A percentile compares a stretch with the other conserved stretches of the same genome.
These are phyloP conservation scores for Brassica carinata DNA, from an alignment of 345 rosid species.

Conservation along the genomic window DNA sequence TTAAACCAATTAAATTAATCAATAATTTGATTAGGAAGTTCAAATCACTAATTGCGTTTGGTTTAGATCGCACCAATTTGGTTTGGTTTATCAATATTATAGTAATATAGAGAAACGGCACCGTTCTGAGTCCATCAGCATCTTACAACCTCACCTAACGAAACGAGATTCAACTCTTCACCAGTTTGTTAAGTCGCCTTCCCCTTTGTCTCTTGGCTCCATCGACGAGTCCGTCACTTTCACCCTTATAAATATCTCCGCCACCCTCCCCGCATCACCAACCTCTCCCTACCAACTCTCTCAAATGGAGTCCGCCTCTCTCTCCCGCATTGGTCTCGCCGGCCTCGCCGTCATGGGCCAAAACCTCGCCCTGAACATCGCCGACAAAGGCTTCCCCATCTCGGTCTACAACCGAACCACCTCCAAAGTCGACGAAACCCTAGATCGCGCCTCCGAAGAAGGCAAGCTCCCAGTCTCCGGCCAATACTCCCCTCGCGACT, in stretches of 20 bases:
- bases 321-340: constrained; percentile 84
- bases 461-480: constrained; percentile 77
- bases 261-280: constrained; percentile 27
- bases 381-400: constrained; percentile 91
- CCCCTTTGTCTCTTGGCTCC: constrained; percentile 51
- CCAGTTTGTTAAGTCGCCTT: constrained; percentile 31
- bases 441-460: constrained; percentile 67
- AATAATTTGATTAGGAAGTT: neutral
- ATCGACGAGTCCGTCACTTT: constrained; percentile 77
- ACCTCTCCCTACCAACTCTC: neutral
- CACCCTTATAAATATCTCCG: constrained; percentile 17
- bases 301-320: constrained; percentile 60
- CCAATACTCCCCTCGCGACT: constrained; percentile 73
- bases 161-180: constrained; percentile 34
- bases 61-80: neutral
- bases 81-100: neutral
- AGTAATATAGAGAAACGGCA: constrained; percentile 11
- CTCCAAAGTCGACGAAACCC: constrained; percentile 87
- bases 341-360: constrained; percentile 99
- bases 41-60: neutral
- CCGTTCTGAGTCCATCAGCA: constrained; percentile 45
- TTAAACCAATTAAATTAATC: neutral
- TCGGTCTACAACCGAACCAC: constrained; percentile 90
- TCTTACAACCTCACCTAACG: constrained; percentile 19
- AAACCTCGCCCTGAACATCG: constrained; percentile 86